Evolutionary conservation across 1,284 basidiomycete species (phyloP), one percentile per base, ranked within the genome.

Genomic region (Rhodotorula mucilaginosa): DNA sequence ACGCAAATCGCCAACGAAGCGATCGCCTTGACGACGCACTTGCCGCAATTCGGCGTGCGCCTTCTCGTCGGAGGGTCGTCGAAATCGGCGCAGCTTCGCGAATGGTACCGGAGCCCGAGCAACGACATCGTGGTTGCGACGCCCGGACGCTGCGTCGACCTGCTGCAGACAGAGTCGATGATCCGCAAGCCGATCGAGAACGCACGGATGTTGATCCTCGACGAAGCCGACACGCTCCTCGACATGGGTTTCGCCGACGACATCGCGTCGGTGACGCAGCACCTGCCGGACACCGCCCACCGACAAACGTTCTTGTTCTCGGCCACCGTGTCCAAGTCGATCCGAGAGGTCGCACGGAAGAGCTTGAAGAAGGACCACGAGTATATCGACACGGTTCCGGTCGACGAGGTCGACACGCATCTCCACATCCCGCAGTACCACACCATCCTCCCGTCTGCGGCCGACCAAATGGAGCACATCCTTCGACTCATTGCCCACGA

Each of bases 221-320:
- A 99, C 79, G 96, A 98, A 82, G 94, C 94, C 16, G 97, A 99
- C 81, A 96, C 92, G 0, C 85, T 98, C 19, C 85, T 99, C 57
- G 94, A 97, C 76, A 92, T 97, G 90, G 96, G 96, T 76, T 99
- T 99, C 88, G 87, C 90, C 15, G 87, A 90, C 59, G 94, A 97
- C 76, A 88, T 99, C 59, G 87, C 92, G 52, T 86, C 85, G 2
- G 94, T 98, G 78, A 83, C 87, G 48, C 78, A 83, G 3, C 85
- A 85, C 76, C 84, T 98, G n/a, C 91, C 92, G 23, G 82, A 84
- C 48, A 81, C 84, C 3, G 86, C 87, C 0, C 81, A 88, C 68
- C 88, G 95, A 29, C 92, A 95, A 80, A 98, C 94, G 0, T 90
- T 97, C 84, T 85, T 99, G 73, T 97, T 98, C 83, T 95, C 92